These are phyloP conservation scores for Plasmodium malariae DNA, from an alignment of 169 alveolate genomes.

Conservation along the genomic window DNA sequence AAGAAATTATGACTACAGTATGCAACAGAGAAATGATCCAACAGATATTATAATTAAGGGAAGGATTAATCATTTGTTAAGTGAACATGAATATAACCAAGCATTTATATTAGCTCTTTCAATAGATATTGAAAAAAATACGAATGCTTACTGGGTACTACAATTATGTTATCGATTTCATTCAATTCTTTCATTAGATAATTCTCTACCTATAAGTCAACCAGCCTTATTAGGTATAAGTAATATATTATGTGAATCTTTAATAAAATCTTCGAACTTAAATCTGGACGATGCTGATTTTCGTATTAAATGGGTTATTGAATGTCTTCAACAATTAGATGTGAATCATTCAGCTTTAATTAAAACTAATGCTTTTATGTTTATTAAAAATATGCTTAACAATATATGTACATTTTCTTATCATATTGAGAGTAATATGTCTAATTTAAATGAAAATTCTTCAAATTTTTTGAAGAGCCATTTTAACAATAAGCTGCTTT, in stretches of 20 bases:
- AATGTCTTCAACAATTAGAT: constrained; percentile 31
- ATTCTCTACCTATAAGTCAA: constrained; percentile 40
- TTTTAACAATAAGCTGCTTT: constrained; percentile 6
- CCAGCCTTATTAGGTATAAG: constrained; percentile 63
- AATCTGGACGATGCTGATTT: constrained; percentile 37
- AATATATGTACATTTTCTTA: constrained; percentile 27
- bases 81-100: constrained; percentile 57
- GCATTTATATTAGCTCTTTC: constrained; percentile 72
- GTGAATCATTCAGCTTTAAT: constrained; percentile 38
- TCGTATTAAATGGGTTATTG: constrained; percentile 48
- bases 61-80: constrained; percentile 58
- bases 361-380: constrained; percentile 48
- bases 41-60: constrained; percentile 57
- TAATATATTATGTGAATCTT: constrained; percentile 61
- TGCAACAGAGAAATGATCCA: background rate
- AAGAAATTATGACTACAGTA: constrained; percentile 6
- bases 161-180: constrained; percentile 52
- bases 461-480: background rate
- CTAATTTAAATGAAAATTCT: constrained; percentile 10
- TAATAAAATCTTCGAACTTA: constrained; percentile 7
- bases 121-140: constrained; percentile 62
- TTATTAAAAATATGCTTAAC: constrained; percentile 61
- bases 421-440: constrained; percentile 23
- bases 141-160: constrained; percentile 53
- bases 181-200: background rate